Evolutionary conservation across 2,329 filamentous ascomycete species (phyloP), one percentile per base, ranked within the genome.

Genomic region (Neurospora sp.): DNA sequence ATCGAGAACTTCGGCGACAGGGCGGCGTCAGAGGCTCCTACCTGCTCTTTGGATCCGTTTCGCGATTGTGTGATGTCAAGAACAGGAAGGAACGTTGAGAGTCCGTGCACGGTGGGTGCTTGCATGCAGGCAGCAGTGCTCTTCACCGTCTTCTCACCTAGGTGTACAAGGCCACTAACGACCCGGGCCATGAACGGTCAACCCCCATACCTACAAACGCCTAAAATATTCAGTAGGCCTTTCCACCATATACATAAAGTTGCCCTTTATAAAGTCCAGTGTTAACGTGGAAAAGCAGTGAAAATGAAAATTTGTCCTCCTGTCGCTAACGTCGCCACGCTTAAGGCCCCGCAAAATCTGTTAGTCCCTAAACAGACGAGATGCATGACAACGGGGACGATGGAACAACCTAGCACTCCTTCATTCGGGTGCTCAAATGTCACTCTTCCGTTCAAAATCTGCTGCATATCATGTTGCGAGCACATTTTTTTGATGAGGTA

Each of bases 21-120:
- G n/a, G 43, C n/a, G 46, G 11, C 19, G 12, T 4, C 19, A 52
- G 23, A 36, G 28, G 52, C 52, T 62, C 52, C 52, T 62, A 36
- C 46, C 52, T 33, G 52, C 15, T 10, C 1, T 1, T 2, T 11
- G 11, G 28, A 36, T 62, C 23, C 52, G 52, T 36, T 62, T 62
- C 52, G 52, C 52, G 52, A 17, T 62, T 36, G 28, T 62, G 23
- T 57, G 46, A 57, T 57, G 46, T 33, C 46, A n/a, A n/a, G 46
- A 57, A 15, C 28, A 62, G 46, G 52, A 36, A 62, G 28, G 52
- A 36, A 36, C 52, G 52, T 5, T 36, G 6, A 62, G 8, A 3
- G 52, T 36, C 52, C 52, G 52, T 62, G 52, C 52, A n/a, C 52
- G 23, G 1, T 62, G 23, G 8, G 23, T 1, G 23, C 52, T 17